These are phyloP conservation scores for Microcos paniculata DNA, from an alignment of 345 rosid genomes.

Conservation along the genomic window DNA sequence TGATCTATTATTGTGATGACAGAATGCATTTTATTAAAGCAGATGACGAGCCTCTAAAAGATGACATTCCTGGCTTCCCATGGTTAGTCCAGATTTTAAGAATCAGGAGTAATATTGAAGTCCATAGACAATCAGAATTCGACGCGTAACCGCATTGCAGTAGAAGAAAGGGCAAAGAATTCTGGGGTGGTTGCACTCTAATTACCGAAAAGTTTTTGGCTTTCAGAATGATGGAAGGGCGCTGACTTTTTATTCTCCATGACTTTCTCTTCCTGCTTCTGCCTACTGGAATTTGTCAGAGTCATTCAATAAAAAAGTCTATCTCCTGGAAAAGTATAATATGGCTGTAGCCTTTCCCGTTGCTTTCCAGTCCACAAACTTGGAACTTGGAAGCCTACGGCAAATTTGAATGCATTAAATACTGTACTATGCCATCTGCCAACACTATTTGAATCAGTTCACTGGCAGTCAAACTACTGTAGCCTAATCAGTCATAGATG, in stretches of 20 bases:
- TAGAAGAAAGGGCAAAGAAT: neutral
- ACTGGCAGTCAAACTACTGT: neutral
- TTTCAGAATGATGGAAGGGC: too few species aligned
- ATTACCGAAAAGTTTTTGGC: too few species aligned
- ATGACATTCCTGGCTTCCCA: neutral
- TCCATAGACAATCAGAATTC: neutral
- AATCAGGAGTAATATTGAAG: neutral
- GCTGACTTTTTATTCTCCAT: too few species aligned
- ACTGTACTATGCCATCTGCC: neutral
- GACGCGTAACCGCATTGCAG: neutral
- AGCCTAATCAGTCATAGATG: neutral
- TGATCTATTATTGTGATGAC: too few species aligned
- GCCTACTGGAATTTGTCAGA: too few species aligned
- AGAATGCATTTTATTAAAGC: too few species aligned
- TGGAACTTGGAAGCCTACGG: neutral
- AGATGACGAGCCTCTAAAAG: neutral
- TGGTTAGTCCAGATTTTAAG: neutral
- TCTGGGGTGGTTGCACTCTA: neutral
- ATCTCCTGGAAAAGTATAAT: too few species aligned
- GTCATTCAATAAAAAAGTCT: too few species aligned
- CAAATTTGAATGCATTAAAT: neutral
- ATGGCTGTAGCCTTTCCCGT: neutral
- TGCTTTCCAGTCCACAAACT: neutral
- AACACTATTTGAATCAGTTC: neutral
- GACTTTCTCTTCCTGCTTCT: too few species aligned